Conservation (phyloP, 441 rosid genomes). For the Macaranga tanarius region DNA sequence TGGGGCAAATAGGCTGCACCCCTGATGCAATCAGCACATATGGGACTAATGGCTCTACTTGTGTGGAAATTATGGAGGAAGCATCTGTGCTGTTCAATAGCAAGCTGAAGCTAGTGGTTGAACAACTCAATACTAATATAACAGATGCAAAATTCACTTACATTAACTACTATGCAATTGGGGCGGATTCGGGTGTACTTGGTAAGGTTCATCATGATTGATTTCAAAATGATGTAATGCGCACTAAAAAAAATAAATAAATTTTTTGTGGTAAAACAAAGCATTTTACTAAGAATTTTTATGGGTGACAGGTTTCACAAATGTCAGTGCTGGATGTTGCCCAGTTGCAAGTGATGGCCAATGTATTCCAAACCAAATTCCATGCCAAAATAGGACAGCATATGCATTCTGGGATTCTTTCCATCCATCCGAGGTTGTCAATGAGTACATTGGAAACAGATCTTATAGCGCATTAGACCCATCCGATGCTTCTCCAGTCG, state of each 20-base stretch:
- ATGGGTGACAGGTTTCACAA: constrained; percentile 13
- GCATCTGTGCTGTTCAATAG: constrained; percentile 22
- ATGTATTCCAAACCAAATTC: constrained; percentile 9
- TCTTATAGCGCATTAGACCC: constrained; percentile 5
- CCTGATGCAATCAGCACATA: constrained; percentile 12
- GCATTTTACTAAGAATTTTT: background rate
- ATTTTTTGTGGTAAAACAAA: too few species aligned
- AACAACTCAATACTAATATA: constrained; percentile 13
- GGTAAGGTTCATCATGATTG: background rate
- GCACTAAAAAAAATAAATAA: too few species aligned
- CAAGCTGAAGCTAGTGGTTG: constrained; percentile 3
- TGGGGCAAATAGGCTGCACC: constrained; percentile 20
- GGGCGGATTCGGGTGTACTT: background rate
- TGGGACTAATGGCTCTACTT: constrained; percentile 12
- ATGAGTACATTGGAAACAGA: background rate
- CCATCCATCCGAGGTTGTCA: constrained; percentile 30
- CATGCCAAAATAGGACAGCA: constrained; percentile 15
- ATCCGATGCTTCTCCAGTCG: constrained; percentile 27
- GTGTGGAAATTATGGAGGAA: constrained; percentile 11
- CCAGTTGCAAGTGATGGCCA: constrained; percentile 4
- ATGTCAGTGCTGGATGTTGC: constrained; percentile 20
- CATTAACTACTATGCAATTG: constrained; percentile 10
- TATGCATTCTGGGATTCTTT: constrained; percentile 25
- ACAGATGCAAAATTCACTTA: constrained; percentile 18
- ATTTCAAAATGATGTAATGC: background rate